A percentile compares a stretch with the other conserved stretches of the same genome.
phyloP scores from a whole-genome alignment of 1,284 basidiomycete genomes.

The Melampsora americana region DNA sequence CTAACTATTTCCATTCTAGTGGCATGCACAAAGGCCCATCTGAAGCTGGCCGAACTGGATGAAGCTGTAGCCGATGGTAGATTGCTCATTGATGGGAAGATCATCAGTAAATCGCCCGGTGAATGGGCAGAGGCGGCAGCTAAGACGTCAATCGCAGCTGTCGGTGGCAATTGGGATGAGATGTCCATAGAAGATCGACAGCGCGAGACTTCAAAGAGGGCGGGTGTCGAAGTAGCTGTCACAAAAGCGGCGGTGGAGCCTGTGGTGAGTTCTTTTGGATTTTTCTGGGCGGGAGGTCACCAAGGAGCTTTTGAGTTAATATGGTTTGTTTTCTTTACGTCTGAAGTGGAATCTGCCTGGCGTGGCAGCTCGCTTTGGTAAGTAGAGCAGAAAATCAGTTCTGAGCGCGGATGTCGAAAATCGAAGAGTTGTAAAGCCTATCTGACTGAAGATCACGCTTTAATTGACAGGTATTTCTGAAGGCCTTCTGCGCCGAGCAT shows the following conservation, averaged over 20 bases:
- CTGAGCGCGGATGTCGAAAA: too few relatives aligned
- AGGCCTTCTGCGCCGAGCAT: constrained; percentile 72
- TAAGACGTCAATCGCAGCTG: constrained; percentile 52
- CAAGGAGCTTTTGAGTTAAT: constrained; percentile 69
- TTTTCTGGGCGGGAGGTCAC: constrained; percentile 61
- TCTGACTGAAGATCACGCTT: constrained; percentile 15
- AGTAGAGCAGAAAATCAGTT: neutral
- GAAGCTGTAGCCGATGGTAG: constrained; percentile 69
- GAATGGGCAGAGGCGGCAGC: constrained; percentile 56
- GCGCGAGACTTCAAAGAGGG: constrained; percentile 57
- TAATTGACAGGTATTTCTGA: constrained; percentile 61
- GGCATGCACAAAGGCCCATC: constrained; percentile 75
- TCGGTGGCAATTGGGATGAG: constrained; percentile 21
- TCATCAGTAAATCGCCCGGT: constrained; percentile 65
- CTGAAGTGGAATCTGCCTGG: constrained; percentile 80
- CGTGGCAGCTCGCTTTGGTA: constrained; percentile 51
- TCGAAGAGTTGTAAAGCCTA: constrained; percentile 8
- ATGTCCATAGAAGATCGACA: constrained; percentile 62
- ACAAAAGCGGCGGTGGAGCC: constrained; percentile 64
- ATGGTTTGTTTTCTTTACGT: neutral
- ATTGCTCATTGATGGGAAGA: constrained; percentile 74
- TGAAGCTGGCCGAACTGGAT: constrained; percentile 89
- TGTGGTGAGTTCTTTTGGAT: neutral
- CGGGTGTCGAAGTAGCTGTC: constrained; percentile 80
- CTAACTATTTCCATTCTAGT: constrained; percentile 57